These are phyloP conservation scores for Trichosanthes truncata DNA, from an alignment of 306 rosid species.

Conservation along the genomic window DNA sequence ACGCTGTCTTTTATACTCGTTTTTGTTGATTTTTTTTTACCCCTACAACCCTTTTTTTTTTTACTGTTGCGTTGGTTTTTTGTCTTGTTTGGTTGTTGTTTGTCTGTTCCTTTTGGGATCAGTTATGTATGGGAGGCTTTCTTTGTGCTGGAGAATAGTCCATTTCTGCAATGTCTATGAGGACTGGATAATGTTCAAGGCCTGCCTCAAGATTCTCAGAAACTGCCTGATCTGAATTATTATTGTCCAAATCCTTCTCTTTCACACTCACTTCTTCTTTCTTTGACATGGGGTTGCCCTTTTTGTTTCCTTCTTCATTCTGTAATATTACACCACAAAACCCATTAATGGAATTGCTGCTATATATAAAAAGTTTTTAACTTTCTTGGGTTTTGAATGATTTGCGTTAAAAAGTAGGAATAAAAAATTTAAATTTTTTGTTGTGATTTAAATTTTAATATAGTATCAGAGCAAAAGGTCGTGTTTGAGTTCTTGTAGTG, in stretches of 20 bases:
- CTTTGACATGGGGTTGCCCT: neutral
- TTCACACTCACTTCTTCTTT: conserved; percentile 16
- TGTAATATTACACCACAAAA: conserved; percentile 15
- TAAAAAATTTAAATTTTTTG: neutral
- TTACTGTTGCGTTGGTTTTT: neutral
- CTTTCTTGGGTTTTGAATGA: neutral
- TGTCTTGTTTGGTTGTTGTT: conserved; percentile 1
- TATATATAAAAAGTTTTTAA: neutral
- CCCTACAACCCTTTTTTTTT: conserved; percentile 14
- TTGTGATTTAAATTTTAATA: neutral
- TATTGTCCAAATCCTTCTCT: neutral
- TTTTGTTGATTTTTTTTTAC: neutral
- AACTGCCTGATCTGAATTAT: conserved; percentile 1
- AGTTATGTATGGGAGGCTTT: conserved; percentile 85
- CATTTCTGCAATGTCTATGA: conserved; percentile 62
- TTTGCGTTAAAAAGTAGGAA: neutral
- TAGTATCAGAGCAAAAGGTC: neutral
- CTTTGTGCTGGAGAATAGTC: conserved; percentile 80
- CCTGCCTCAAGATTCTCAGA: conserved; percentile 8
- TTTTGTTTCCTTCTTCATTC: conserved; percentile 30
- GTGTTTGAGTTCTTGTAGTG: no score
- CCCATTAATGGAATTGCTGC: neutral
- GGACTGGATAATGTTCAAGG: conserved; percentile 30
- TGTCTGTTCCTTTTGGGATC: conserved; percentile 7
- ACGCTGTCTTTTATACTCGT: conserved; percentile 28